Base-by-base conservation (phyloP, 2,329 filamentous ascomycete species). In the Eutypella sp. region DNA sequence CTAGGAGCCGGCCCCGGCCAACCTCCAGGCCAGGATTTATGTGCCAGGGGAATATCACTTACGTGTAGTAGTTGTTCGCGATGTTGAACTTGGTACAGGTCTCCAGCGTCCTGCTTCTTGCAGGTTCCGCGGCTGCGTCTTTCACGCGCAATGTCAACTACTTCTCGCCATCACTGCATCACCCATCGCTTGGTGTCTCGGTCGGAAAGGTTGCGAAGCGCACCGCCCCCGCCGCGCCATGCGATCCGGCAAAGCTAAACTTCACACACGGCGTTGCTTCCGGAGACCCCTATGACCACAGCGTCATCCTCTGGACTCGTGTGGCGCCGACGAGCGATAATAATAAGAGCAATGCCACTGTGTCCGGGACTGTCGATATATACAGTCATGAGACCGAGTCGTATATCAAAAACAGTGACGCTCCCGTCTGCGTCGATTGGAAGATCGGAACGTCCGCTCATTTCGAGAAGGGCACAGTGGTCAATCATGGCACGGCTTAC, bases 391-490 rank as follows among this genome's bases (percentile, higher is more conserved):
- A 71, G 46, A 75, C 70, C 22, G 66, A 69, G 19, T 54, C 61
- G 15, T 70, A 74, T 51, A 63, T 74, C 39, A 57, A 65, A 7
- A 67, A 73, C 4, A 81, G 76, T 15, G 79, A 73, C 47, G 70
- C 79, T 6, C 82, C 84, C 0, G 73, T 87, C 25, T 89, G 85
- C 54, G 74, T 89, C 0, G 72, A 82, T 29, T 89, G 80, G 72
- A 78, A 77, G 49, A 76, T 88, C 18, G 70, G 74, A 18, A 67
- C 68, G 18, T 74, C 75, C 54, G 60, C 71, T 41, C 62, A 67
- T n/a, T 45, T 63, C n/a, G 48, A 57, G 1, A 44, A 53, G 4
- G 64, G 79, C 5, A 76, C 78, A 2, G 71, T 29, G 25, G 13
- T 29, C 25, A 29, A 76, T 46, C 69, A 68, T 1, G 85, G 85